These are phyloP conservation scores for Gamarada debralockiae DNA, from an alignment of 495 filamentous ascomycete species.

Conservation along the genomic window DNA sequence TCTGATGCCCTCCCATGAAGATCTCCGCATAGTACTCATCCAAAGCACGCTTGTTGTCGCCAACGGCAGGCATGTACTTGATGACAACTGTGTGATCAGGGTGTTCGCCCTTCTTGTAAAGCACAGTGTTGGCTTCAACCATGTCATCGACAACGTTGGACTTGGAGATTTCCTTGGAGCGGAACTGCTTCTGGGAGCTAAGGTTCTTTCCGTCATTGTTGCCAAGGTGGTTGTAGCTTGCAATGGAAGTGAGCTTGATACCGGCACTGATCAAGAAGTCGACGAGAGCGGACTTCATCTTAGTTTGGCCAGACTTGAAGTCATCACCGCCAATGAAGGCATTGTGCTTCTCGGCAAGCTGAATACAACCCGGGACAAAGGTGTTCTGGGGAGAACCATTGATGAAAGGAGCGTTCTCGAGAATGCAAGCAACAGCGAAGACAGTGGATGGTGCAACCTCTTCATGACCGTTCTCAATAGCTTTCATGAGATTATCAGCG, in stretches of 20 bases:
- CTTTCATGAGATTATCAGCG: conserved; percentile 83
- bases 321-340: conserved; percentile 98
- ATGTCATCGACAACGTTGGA: conserved; percentile 99
- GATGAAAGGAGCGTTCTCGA: conserved; percentile 92
- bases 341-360: conserved; percentile 81
- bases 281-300: conserved; percentile 99
- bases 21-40: conserved; percentile 99
- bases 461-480: conserved; percentile 80
- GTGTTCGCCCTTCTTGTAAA: conserved; percentile 86
- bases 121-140: conserved; percentile 89
- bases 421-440: conserved; percentile 90
- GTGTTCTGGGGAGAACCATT: conserved; percentile 99
- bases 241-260: conserved; percentile 98
- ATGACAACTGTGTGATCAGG: conserved; percentile 89
- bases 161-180: conserved; percentile 99
- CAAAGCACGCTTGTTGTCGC: conserved; percentile 97
- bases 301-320: conserved; percentile 99
- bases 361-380: conserved; percentile 88
- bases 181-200: conserved; percentile 95
- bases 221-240: conserved; percentile 98
- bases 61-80: conserved; percentile 99
- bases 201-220: conserved; percentile 99
- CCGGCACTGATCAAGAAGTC: conserved; percentile 98
- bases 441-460: conserved; percentile 93
- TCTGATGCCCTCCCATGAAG: conserved; percentile 98